phyloP scores from a whole-genome alignment of 257 asterid genomes.

The Solanum chiquidenum region DNA sequence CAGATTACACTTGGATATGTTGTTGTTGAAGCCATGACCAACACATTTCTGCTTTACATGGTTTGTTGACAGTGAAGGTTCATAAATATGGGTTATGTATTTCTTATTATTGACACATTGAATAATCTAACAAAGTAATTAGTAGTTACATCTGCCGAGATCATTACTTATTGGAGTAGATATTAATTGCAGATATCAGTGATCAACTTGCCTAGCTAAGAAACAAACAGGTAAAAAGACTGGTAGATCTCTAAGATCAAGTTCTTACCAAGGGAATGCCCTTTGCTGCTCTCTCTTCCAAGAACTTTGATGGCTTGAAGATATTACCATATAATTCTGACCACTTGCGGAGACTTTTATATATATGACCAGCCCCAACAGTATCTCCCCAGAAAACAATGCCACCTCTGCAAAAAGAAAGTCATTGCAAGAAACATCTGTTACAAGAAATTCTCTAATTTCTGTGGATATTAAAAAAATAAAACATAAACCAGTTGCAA shows the following conservation, averaged over 20 bases:
- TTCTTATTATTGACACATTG: not conserved
- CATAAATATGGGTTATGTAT: not conserved
- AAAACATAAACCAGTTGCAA: not conserved
- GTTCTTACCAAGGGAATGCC: constrained; percentile 84
- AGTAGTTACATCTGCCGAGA: not conserved
- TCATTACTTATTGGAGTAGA: not conserved
- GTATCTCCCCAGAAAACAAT: constrained; percentile 92
- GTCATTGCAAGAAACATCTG: not conserved
- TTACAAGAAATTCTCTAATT: not conserved
- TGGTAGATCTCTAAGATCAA: not conserved
- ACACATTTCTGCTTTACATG: not conserved
- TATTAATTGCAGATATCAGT: not conserved
- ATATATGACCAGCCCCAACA: constrained; percentile 67
- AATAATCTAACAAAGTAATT: not conserved
- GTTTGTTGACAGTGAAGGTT: not conserved
- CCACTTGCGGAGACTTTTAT: constrained; percentile 74
- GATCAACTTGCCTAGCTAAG: not conserved
- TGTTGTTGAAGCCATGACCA: not conserved
- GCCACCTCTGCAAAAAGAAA: constrained; percentile 73
- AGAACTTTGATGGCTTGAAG: constrained; percentile 67
- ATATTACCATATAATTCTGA: constrained; percentile 57
- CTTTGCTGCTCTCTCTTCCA: constrained; percentile 80
- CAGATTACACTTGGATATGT: not conserved
- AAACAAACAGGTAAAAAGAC: not conserved
- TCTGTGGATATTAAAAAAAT: not conserved